Evolutionary conservation across 805 yeast species (phyloP).

Genomic region (Zygotorulaspora chibaensis): DNA sequence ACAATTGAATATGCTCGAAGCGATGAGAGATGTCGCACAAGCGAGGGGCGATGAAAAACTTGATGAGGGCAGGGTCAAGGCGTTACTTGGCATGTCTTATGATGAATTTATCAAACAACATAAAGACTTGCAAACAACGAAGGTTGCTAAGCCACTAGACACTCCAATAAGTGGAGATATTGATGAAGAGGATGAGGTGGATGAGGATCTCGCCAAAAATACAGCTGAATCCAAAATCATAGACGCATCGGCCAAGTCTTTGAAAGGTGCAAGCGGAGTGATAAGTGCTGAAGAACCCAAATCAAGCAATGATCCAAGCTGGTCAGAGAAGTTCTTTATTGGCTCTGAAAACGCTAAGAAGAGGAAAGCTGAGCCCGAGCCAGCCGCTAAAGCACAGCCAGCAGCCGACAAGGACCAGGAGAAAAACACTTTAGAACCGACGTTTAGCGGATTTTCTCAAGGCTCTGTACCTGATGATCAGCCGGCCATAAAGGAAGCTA

Average conservation of each 20-base stretch:
- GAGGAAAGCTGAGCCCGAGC: constrained; percentile 3
- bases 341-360: constrained; percentile 7
- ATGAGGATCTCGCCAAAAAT: constrained; percentile 5
- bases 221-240: constrained; percentile 10
- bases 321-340: constrained; percentile 11
- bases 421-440: constrained; percentile 12
- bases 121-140: constrained; percentile 7
- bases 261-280: constrained; percentile 12
- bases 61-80: constrained; percentile 32
- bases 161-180: constrained; percentile 5
- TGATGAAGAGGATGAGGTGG: constrained; percentile 18
- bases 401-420: neutral
- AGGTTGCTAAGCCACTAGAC: neutral
- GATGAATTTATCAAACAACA: constrained; percentile 27
- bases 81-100: constrained; percentile 31
- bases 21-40: constrained; percentile 41
- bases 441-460: constrained; percentile 32
- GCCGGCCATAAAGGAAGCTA: constrained; percentile 3
- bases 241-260: constrained; percentile 20
- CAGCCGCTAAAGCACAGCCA: neutral
- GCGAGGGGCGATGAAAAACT: constrained; percentile 31
- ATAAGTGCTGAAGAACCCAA: neutral
- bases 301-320: constrained; percentile 1
- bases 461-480: constrained; percentile 20
- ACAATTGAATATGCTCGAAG: constrained; percentile 32